Evolutionary conservation across 306 rosid species (phyloP), one percentile per base, ranked within the genome.

Genomic region (Abrus pulchellus): DNA sequence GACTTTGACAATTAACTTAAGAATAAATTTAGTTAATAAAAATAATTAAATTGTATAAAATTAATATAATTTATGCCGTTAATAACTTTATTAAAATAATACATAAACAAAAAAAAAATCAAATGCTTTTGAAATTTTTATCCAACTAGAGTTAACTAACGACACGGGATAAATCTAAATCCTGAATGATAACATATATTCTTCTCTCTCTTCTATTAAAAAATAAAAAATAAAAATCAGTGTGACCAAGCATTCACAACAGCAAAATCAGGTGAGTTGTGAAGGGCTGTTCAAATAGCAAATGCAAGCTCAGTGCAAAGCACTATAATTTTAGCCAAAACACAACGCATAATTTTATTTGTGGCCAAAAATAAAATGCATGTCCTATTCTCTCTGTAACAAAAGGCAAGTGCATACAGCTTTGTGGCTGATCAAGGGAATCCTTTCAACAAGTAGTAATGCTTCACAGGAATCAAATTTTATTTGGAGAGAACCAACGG

Each of bases 291-390:
- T 8, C 32, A 70, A 70, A 50, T 50, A 13, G 33, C 47, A 48
- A 70, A 49, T 33, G 28, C 7, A 12, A 49, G 63, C 52, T 48
- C n/a, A 52, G 76, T 52, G 76, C 7, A 47, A 52, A 52, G 76
- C 62, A 50, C 49, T 8, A 14, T 52, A 29, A 3, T 50, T 49
- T 30, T 50, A 32, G 63, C 63, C 49, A 14, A 70, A 49, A n/a
- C 62, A 50, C 5, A 70, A 5, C 12, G 34, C 61, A 52, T 27
- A 50, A 27, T 20, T 10, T 72, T 52, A 34, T 72, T 36, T 72
- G 63, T 30, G 47, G 75, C 60, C 11, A 32, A 48, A 48, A 48
- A 30, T 4, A 68, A 68, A 45, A 47, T 68, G 74, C 41, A 47
- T 45, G 74, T 68, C 57, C 0, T 68, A 45, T 6, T 68, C 74